A percentile compares a stretch with the other conserved stretches of the same genome.
Conservation (phyloP, 192 early-diverging fungal species). For the Podila horticola region DNA sequence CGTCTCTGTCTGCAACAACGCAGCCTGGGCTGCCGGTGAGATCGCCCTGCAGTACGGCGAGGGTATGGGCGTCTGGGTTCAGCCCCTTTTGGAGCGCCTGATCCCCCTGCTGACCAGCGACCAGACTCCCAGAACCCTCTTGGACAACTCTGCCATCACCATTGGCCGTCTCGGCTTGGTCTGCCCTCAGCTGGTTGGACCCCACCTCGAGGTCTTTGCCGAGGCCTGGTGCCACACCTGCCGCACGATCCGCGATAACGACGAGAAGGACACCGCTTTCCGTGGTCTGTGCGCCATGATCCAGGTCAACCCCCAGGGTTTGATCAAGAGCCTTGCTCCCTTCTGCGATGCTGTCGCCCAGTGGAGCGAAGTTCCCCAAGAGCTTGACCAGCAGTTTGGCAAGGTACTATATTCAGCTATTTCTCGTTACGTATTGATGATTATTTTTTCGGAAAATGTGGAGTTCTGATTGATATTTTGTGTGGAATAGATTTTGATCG, state of each 20-base stretch:
- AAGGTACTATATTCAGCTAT: constrained; percentile 56
- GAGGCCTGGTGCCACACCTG: constrained; percentile 86
- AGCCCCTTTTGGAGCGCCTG: constrained; percentile 84
- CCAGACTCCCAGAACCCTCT: constrained; percentile 77
- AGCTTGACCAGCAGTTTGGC: constrained; percentile 71
- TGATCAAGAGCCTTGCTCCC: constrained; percentile 71
- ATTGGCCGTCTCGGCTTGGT: constrained; percentile 96
- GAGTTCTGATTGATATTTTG: not conserved
- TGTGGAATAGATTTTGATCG: constrained; percentile 63
- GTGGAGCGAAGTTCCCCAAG: constrained; percentile 75
- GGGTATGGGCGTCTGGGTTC: constrained; percentile 85
- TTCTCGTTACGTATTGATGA: not conserved
- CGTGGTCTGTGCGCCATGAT: constrained; percentile 94
- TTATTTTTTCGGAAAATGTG: not conserved
- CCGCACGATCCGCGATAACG: constrained; percentile 88
- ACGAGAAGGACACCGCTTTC: constrained; percentile 98
- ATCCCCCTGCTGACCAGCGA: constrained; percentile 81
- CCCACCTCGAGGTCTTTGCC: constrained; percentile 86
- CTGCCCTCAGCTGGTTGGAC: constrained; percentile 84
- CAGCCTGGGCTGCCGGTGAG: constrained; percentile 97
- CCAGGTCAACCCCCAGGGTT: constrained; percentile 87
- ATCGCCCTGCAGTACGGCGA: constrained; percentile 86
- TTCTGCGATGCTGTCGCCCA: constrained; percentile 86
- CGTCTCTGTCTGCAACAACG: constrained; percentile 96
- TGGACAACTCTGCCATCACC: constrained; percentile 97